A percentile compares a stretch with the other conserved stretches of the same genome.
Conservation (phyloP, 2,329 filamentous ascomycete species). For the Ploettnerulaceae sp. region DNA sequence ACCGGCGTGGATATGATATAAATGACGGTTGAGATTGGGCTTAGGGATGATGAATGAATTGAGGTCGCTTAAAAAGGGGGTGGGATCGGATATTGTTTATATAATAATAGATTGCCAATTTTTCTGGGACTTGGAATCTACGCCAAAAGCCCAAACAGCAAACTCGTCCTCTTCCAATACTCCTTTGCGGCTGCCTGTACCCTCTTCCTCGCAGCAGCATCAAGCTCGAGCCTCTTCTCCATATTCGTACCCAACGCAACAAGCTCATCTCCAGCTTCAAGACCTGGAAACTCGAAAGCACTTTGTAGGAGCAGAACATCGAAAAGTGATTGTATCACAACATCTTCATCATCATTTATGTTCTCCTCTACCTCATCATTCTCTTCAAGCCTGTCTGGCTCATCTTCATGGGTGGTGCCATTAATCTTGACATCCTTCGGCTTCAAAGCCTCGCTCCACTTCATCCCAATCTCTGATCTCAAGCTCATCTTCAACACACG, state of each 20-base stretch:
- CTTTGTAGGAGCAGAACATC: conserved; percentile 50
- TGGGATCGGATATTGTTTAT: too few species aligned
- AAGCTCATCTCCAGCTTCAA: conserved; percentile 39
- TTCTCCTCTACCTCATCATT: conserved; percentile 3
- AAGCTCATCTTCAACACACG: conserved; percentile 56
- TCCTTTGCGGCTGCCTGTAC: conserved; percentile 62
- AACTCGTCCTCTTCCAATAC: conserved; percentile 76
- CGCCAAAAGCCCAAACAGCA: conserved; percentile 74
- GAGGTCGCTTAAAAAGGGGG: too few species aligned
- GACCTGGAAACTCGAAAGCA: conserved; percentile 38
- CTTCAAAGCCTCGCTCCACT: conserved; percentile 32
- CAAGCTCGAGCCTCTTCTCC: conserved; percentile 43
- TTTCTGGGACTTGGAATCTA: too few species aligned
- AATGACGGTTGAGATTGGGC: too few species aligned
- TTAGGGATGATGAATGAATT: too few species aligned
- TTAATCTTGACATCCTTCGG: conserved; percentile 20
- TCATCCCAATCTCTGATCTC: conserved; percentile 43
- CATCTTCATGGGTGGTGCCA: too few species aligned
- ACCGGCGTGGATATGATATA: too few species aligned
- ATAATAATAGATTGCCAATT: too few species aligned
- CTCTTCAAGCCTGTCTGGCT: too few species aligned
- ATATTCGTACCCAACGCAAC: conserved; percentile 41
- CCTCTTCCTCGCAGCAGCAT: conserved; percentile 44
- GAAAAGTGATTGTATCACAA: conserved; percentile 57
- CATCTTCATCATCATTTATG: conserved; percentile 28